phyloP scores from a whole-genome alignment of 257 asterid species.

The Cinchona pubescens region DNA sequence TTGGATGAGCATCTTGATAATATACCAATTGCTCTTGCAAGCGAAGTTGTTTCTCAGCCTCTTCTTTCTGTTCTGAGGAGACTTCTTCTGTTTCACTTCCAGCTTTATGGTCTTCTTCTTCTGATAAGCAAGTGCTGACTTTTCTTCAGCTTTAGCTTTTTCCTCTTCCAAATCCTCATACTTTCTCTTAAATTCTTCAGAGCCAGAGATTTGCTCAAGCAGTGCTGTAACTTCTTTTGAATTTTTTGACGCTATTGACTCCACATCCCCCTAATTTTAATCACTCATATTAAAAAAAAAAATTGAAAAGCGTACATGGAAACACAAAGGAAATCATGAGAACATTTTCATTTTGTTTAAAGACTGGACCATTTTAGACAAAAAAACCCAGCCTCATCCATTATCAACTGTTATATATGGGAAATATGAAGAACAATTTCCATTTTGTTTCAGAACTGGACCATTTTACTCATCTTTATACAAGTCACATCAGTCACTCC shows the following conservation, averaged over 20 bases:
- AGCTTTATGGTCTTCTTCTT: conserved; percentile 75
- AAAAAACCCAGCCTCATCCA: neutral
- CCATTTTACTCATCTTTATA: neutral
- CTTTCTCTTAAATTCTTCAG: conserved; percentile 77
- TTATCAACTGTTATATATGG: neutral
- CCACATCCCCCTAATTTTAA: conserved; percentile 89
- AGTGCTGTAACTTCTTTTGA: conserved; percentile 87
- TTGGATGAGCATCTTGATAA: neutral
- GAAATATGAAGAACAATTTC: neutral
- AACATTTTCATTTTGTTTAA: neutral
- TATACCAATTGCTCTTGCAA: conserved; percentile 85
- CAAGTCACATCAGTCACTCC: neutral
- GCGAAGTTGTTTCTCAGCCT: conserved; percentile 89
- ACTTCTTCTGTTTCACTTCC: conserved; percentile 91
- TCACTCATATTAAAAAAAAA: neutral
- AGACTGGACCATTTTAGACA: neutral
- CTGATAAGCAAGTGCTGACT: conserved; percentile 91
- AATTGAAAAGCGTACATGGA: neutral
- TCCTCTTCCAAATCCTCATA: conserved; percentile 83
- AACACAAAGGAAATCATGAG: neutral
- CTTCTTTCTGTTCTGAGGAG: conserved; percentile 96
- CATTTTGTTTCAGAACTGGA: too few species aligned
- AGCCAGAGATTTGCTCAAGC: conserved; percentile 92
- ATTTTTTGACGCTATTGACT: conserved; percentile 91
- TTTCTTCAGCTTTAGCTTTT: conserved; percentile 86